Evolutionary conservation across 2,329 filamentous ascomycete species (phyloP), one percentile per base, ranked within the genome.

Genomic region (Penicillium sp.): DNA sequence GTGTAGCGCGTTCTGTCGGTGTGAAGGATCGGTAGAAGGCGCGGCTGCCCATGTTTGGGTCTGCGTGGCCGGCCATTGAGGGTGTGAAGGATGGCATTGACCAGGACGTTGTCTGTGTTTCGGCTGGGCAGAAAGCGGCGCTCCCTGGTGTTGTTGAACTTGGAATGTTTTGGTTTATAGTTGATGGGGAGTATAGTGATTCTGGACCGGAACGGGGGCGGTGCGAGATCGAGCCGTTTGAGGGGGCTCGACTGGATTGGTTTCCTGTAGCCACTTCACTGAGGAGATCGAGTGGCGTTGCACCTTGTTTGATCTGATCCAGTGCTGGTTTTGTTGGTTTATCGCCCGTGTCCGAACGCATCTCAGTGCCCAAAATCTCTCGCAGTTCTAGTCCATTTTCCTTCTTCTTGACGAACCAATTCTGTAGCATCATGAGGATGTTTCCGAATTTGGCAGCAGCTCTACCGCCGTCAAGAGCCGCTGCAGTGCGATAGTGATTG

Each of bases 391-490:
- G 48, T 5, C 59, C 55, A 44, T 70, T 64, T 42, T 69, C 68
- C 39, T 66, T 81, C 74, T 61, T 79, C 53, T 72, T 75, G 52
- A 64, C 66, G 64, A 87, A 88, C 86, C 86, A 89, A 24, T 77
- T 80, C 37, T 81, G 81, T 24, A 91, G 71, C 82, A 89, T 86
- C 43, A 79, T 74, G 8, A 90, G 71, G 5, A 89, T 83, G 50
- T 88, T 76, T 2, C 86, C 74, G 55, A 90, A 90, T 66, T 88
- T 89, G 43, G 78, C 75, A 0, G 85, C 81, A 0, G 84, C 82
- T 1, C 84, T 77, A 39, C 81, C 87, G 51, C 78, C 80, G 44
- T 86, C 81, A 1, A 79, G 78, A 3, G 80, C 80, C 0, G 84
- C 84, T 0, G 83, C 78, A 33, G 78, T 76, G 50, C 78, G 77